A percentile compares a stretch with the other conserved stretches of the same genome.
These are phyloP conservation scores for Eragrostis nindensis DNA, from an alignment of 176 grass and related monocot genomes.

Conservation along the genomic window DNA sequence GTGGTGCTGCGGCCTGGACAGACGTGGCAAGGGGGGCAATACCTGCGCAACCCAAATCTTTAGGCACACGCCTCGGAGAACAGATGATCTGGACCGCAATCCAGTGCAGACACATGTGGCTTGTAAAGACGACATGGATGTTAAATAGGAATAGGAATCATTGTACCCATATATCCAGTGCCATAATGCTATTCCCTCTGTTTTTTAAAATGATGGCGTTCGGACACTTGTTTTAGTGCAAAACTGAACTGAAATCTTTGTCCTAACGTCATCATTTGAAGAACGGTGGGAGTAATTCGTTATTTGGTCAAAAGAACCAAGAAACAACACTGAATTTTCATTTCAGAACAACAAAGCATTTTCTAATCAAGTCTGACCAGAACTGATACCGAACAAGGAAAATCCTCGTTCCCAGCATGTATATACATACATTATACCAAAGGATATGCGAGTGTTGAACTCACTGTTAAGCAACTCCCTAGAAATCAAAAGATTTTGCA, in stretches of 20 bases:
- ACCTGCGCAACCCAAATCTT: conserved; percentile 72
- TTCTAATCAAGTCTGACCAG: neutral
- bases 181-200: no score
- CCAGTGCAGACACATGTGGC: neutral
- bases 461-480: neutral
- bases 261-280: no score
- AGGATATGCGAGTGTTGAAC: neutral
- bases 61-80: conserved; percentile 23
- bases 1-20: conserved; percentile 50
- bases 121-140: neutral
- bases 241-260: no score
- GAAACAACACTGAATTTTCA: neutral
- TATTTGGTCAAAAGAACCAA: neutral
- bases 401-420: neutral
- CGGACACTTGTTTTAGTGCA: no score
- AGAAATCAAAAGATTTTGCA: conserved; percentile 14
- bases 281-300: no score
- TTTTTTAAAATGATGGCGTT: no score
- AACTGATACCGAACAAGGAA: conserved; percentile 4
- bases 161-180: no score
- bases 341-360: neutral
- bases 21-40: conserved; percentile 62
- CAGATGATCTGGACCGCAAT: neutral
- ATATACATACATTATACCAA: conserved; percentile 18
- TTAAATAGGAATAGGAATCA: neutral